Evolutionary conservation across 2,329 filamentous ascomycete species (phyloP).

Genomic region (Gnomoniopsis smithogilvyi): DNA sequence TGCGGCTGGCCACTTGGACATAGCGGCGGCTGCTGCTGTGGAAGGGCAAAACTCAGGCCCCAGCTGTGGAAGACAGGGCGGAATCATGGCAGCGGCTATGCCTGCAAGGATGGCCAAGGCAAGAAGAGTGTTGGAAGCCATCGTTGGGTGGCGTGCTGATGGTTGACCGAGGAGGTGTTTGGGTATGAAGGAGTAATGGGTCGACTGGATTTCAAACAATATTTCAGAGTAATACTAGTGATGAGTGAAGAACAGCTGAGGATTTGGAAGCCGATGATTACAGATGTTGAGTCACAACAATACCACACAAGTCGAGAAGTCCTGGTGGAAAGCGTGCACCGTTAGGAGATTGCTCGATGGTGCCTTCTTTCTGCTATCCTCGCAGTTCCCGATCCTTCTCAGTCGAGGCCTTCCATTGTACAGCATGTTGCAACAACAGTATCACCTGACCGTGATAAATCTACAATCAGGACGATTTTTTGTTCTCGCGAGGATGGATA

Average conservation of each 20-base stretch:
- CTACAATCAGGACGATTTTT: too few relatives aligned
- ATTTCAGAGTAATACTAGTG: background rate
- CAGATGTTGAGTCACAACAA: background rate
- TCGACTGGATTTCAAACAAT: background rate
- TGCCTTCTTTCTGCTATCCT: too few relatives aligned
- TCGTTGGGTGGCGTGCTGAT: background rate
- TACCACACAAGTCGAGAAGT: too few relatives aligned
- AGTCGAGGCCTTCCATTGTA: too few relatives aligned
- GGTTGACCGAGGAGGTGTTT: background rate
- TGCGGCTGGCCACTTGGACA: too few relatives aligned
- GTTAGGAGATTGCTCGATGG: too few relatives aligned
- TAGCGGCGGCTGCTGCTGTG: background rate
- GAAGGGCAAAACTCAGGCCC: conserved; percentile 1
- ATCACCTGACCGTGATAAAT: too few relatives aligned
- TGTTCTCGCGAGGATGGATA: too few relatives aligned
- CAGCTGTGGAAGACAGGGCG: background rate
- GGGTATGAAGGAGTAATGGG: background rate
- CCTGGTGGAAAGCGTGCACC: too few relatives aligned
- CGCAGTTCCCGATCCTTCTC: too few relatives aligned
- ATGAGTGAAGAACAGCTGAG: background rate
- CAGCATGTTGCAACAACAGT: too few relatives aligned
- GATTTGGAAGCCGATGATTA: background rate
- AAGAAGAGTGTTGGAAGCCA: background rate
- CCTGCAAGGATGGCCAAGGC: background rate
- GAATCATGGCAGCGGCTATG: background rate